Evolutionary conservation across 164 flowering plant genomes (phyloP).

Genomic region (Echeveria elegans): DNA sequence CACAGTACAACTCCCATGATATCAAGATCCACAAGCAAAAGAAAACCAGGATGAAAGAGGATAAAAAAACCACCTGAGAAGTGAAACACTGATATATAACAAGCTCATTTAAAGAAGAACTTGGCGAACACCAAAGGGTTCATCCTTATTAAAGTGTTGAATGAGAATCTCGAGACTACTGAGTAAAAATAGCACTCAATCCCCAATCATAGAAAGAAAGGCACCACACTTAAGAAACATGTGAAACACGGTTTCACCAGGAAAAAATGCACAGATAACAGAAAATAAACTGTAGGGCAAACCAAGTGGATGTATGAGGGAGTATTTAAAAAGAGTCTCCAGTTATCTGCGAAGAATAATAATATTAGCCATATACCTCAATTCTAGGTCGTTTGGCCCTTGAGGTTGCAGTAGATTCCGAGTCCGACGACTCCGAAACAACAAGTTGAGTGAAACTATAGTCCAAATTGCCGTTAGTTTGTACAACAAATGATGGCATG

Average conservation of each 20-base stretch:
- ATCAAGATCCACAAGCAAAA: too few relatives aligned
- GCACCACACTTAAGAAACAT: neutral
- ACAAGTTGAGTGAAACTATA: constrained; percentile 44
- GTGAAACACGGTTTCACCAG: neutral
- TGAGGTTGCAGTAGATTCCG: constrained; percentile 87
- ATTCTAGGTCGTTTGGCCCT: constrained; percentile 47
- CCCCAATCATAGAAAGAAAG: neutral
- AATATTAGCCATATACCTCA: constrained; percentile 40
- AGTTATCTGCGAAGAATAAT: neutral
- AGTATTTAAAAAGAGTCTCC: neutral
- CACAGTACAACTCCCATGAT: too few relatives aligned
- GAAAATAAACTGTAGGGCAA: neutral
- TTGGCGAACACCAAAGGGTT: neutral
- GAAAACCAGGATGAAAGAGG: neutral
- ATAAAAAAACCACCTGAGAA: neutral
- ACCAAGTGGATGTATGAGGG: neutral
- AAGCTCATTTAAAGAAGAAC: neutral
- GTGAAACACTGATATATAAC: neutral
- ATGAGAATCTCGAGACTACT: neutral
- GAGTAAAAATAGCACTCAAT: neutral
- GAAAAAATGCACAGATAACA: neutral
- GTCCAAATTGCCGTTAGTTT: constrained; percentile 58
- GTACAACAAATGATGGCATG: constrained; percentile 55
- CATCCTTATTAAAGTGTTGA: neutral
- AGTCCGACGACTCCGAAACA: constrained; percentile 52